Evolutionary conservation across 495 filamentous ascomycete species (phyloP).

Genomic region (Bombardia bombarda): DNA sequence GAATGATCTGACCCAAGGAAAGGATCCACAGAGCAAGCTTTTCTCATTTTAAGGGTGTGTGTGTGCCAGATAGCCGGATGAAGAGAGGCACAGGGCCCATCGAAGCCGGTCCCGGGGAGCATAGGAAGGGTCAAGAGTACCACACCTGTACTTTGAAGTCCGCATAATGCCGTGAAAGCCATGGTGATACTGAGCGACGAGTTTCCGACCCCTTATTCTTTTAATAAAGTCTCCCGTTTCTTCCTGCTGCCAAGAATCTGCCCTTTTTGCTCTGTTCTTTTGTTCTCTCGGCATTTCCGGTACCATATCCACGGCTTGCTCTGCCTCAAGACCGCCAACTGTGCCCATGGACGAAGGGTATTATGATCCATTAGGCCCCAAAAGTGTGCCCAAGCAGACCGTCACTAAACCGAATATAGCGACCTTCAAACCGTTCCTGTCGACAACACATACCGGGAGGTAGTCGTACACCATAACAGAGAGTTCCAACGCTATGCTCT

Average conservation of each 20-base stretch:
- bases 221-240: conserved; percentile 1
- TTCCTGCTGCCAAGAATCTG: background rate
- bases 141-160: conserved; percentile 15
- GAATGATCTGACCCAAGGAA: conserved; percentile 13
- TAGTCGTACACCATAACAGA: conserved; percentile 57
- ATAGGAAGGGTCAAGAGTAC: conserved; percentile 18
- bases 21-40: conserved; percentile 22
- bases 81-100: conserved; percentile 16
- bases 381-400: background rate
- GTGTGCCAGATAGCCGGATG: conserved; percentile 18
- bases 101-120: conserved; percentile 14
- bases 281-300: conserved; percentile 1
- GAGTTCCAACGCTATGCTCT: conserved; percentile 69
- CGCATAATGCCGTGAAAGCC: conserved; percentile 17
- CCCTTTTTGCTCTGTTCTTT: conserved; percentile 1
- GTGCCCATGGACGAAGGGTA: conserved; percentile 24
- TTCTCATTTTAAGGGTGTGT: conserved; percentile 22
- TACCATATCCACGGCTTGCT: too few species aligned
- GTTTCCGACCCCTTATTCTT: conserved; percentile 4
- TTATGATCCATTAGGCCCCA: conserved; percentile 1
- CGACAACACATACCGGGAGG: conserved; percentile 53
- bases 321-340: conserved; percentile 1
- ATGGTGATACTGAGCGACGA: conserved; percentile 16
- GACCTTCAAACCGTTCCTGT: conserved; percentile 38
- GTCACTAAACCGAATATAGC: conserved; percentile 18